These are phyloP conservation scores for Monosporascus sp. DNA, from an alignment of 2,329 filamentous ascomycete species.

Conservation along the genomic window DNA sequence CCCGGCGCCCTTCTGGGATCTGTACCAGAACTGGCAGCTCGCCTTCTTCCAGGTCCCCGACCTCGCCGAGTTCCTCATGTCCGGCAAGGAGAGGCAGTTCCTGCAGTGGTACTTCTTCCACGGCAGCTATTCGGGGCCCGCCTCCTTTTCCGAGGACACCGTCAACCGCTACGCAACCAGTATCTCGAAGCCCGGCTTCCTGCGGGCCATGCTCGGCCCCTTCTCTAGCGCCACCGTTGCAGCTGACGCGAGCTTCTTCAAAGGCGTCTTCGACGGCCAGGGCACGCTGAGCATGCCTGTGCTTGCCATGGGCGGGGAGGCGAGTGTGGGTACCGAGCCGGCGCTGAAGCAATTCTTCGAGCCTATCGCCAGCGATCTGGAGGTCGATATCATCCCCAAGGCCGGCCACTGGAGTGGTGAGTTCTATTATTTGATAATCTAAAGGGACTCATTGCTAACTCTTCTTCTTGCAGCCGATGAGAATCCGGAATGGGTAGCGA, in stretches of 20 bases:
- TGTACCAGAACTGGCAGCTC: constrained; percentile 37
- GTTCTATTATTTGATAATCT: constrained; percentile 6
- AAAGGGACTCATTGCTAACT: background rate
- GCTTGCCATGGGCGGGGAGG: constrained; percentile 31
- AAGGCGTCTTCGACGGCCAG: constrained; percentile 27
- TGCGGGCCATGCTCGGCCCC: constrained; percentile 33
- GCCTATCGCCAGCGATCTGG: constrained; percentile 19
- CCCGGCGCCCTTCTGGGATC: constrained; percentile 30
- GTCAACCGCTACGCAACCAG: constrained; percentile 32
- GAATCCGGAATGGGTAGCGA: constrained; percentile 20
- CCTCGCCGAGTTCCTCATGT: constrained; percentile 40
- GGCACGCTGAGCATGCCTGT: constrained; percentile 26
- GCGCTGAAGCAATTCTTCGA: constrained; percentile 12
- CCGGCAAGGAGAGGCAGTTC: constrained; percentile 35
- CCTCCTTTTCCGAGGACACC: constrained; percentile 32
- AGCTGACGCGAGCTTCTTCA: constrained; percentile 33
- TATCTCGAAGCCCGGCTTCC: constrained; percentile 39
- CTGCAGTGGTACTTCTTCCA: constrained; percentile 44
- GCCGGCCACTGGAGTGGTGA: constrained; percentile 34
- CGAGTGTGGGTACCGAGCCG: constrained; percentile 19
- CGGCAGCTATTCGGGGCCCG: constrained; percentile 33
- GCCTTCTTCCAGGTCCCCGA: constrained; percentile 43
- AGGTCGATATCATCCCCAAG: constrained; percentile 29
- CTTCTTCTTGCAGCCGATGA: constrained; percentile 16
- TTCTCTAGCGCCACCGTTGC: constrained; percentile 28